Conservation (phyloP, 306 rosid genomes). For the Chamaecrista fasciculata region DNA sequence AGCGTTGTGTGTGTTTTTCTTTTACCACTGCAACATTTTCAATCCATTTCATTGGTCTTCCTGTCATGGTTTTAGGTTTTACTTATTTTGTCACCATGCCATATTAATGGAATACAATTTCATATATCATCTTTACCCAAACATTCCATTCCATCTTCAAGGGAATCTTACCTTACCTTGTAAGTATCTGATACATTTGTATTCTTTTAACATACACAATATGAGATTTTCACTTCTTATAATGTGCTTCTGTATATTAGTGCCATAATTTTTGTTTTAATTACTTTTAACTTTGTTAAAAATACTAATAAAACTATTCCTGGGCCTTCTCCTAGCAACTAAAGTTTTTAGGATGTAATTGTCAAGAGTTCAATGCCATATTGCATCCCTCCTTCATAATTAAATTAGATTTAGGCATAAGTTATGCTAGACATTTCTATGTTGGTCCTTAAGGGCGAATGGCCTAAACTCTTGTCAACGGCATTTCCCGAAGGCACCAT, state of each 20-base stretch:
- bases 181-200: background rate
- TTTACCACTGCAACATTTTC: background rate
- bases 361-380: background rate
- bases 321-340: background rate
- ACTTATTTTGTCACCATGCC: background rate
- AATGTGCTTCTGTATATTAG: background rate
- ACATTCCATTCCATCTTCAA: background rate
- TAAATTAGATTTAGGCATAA: background rate
- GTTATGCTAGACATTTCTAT: background rate
- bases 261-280: constrained; percentile 16
- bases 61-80: background rate
- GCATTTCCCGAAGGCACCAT: background rate
- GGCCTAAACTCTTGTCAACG: no score
- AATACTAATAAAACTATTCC: background rate
- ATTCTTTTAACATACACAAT: background rate
- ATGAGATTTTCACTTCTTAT: background rate
- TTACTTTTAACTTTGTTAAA: background rate
- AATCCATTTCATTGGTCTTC: constrained; percentile 12
- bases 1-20: background rate
- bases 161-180: constrained; percentile 1
- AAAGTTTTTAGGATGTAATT: background rate
- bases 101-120: background rate
- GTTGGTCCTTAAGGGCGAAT: background rate
- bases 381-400: background rate
- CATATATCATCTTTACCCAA: background rate